A percentile compares a stretch with the other conserved stretches of the same genome.
phyloP scores from a whole-genome alignment of 2,329 filamentous ascomycete species.

The Verticillium klebahnii region DNA sequence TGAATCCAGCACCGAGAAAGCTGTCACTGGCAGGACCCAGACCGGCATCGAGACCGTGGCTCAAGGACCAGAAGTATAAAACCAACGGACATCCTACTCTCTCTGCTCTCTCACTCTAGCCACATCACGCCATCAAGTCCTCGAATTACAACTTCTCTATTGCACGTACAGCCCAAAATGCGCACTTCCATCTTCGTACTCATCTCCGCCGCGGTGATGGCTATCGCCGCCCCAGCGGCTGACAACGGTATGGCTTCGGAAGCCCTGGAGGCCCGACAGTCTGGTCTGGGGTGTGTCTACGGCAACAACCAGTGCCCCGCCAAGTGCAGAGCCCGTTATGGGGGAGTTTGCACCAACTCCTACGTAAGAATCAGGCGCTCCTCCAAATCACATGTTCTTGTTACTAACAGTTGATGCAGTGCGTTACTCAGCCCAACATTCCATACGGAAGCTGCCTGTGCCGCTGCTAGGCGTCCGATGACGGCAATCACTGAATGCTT shows the following conservation, averaged over 20 bases:
- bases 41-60: neutral
- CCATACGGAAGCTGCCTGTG: too few species aligned
- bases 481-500: too few species aligned
- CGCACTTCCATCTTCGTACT: neutral
- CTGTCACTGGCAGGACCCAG: neutral
- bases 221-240: neutral
- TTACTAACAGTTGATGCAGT: neutral
- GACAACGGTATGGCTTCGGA: neutral
- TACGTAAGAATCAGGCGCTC: neutral
- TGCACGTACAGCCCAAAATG: neutral
- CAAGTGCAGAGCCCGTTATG: neutral
- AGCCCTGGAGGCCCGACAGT: neutral
- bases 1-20: neutral
- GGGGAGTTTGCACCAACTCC: neutral
- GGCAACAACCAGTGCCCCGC: conserved; percentile 3
- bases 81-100: neutral
- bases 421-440: neutral
- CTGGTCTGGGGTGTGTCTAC: neutral
- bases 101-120: neutral
- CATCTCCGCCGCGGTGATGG: neutral
- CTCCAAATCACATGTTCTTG: neutral
- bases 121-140: neutral
- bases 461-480: too few species aligned
- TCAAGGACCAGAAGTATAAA: neutral
- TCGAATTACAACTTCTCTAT: neutral